phyloP scores from a whole-genome alignment of 2,329 filamentous ascomycete genomes.

The Aspergillus viridinutans region DNA sequence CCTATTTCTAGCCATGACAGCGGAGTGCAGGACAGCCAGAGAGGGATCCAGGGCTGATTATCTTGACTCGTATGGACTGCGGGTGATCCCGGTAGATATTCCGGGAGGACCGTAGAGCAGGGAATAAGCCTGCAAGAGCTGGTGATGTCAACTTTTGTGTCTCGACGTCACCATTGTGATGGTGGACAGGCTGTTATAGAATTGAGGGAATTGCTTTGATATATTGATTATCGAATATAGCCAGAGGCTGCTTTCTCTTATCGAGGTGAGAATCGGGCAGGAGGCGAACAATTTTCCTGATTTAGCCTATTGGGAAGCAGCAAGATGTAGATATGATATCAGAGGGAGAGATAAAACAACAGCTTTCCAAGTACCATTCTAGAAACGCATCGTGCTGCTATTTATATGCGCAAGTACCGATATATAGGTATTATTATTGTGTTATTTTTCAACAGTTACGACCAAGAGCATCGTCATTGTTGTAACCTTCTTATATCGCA shows the following conservation, averaged over 20 bases:
- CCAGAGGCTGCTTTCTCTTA: not conserved
- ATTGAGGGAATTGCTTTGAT: not conserved
- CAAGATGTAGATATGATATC: not conserved
- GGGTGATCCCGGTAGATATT: slow-evolving; percentile 10
- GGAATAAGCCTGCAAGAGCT: slow-evolving; percentile 1
- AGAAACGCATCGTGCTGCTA: not conserved
- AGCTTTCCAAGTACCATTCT: not conserved
- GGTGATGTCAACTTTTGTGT: not conserved
- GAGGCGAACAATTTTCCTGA: not conserved
- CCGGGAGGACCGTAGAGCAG: slow-evolving; percentile 8
- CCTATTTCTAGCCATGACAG: not conserved
- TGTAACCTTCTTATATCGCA: not conserved
- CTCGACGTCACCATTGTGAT: not conserved
- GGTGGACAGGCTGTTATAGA: not conserved
- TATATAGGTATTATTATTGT: not conserved
- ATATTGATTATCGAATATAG: not conserved
- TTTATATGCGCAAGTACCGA: not conserved
- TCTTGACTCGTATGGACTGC: slow-evolving; percentile 1
- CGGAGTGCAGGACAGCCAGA: not conserved
- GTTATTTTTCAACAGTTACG: too few relatives aligned
- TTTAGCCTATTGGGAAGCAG: not conserved
- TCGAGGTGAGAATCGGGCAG: not conserved
- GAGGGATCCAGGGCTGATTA: not conserved
- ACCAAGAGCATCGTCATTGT: too few relatives aligned
- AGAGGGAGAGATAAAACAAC: not conserved